phyloP scores from a whole-genome alignment of 192 early-diverging fungal genomes.

The Jimgerdemannia lactiflua region DNA sequence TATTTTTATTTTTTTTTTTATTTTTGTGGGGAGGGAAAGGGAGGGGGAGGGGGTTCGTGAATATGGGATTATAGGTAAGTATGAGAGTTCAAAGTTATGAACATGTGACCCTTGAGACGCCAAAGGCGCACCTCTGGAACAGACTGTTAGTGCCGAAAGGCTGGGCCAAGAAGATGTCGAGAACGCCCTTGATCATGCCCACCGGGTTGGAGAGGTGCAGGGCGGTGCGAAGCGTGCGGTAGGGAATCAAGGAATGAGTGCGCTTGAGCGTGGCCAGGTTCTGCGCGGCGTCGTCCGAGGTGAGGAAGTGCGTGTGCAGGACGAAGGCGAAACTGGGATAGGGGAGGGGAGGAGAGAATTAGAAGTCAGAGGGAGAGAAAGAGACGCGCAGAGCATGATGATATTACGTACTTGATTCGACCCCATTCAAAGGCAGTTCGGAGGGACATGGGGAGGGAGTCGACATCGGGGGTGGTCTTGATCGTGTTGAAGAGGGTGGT shows the following conservation, averaged over 20 bases:
- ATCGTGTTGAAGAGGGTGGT: slow-evolving; percentile 25
- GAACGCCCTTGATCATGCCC: slow-evolving; percentile 48
- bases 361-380: neutral
- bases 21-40: too few species aligned
- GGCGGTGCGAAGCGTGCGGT: slow-evolving; percentile 42
- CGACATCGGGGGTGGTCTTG: slow-evolving; percentile 26
- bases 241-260: slow-evolving; percentile 49
- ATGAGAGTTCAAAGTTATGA: neutral
- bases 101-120: too few species aligned
- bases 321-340: slow-evolving; percentile 46
- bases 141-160: slow-evolving; percentile 53
- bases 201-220: slow-evolving; percentile 56
- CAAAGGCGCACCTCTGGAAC: slow-evolving; percentile 39
- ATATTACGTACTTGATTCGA: slow-evolving; percentile 40
- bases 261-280: slow-evolving; percentile 52
- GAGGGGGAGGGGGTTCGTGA: too few species aligned
- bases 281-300: slow-evolving; percentile 45
- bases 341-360: neutral
- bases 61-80: too few species aligned
- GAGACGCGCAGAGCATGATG: neutral
- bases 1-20: too few species aligned
- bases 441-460: slow-evolving; percentile 37
- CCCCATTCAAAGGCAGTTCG: slow-evolving; percentile 51
- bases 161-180: slow-evolving; percentile 57
- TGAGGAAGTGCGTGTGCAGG: slow-evolving; percentile 47